Percentiles rank a stretch among this genome's conserved stretches.
Evolutionary conservation across 2,329 filamentous ascomycete genomes (phyloP).

Genomic region (Cryphonectria carpinicola): DNA sequence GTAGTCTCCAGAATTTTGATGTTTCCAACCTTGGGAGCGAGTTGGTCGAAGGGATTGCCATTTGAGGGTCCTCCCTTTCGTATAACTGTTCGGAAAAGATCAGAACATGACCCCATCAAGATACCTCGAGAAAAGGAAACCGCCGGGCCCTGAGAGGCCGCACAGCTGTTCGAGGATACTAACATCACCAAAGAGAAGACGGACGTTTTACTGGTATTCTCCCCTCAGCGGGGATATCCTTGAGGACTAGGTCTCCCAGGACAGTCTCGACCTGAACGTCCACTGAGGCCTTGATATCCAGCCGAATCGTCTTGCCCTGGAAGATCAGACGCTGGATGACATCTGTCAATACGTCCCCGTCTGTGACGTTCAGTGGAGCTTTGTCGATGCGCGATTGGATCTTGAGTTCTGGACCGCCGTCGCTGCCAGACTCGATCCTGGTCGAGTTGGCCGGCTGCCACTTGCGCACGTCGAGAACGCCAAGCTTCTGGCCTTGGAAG

Average conservation of each 20-base stretch:
- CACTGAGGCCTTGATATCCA: constrained; percentile 78
- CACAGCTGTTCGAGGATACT: constrained; percentile 37
- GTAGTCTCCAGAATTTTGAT: constrained; percentile 76
- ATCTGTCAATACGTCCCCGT: constrained; percentile 77
- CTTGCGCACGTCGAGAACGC: constrained; percentile 74
- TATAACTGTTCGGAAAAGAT: constrained; percentile 21
- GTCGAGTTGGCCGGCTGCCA: constrained; percentile 88
- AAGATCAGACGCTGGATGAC: constrained; percentile 83
- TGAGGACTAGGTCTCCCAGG: constrained; percentile 78
- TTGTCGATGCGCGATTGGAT: constrained; percentile 78
- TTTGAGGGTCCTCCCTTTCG: constrained; percentile 18
- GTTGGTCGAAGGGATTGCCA: constrained; percentile 48
- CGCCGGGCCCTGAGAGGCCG: constrained; percentile 16
- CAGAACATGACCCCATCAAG: background rate
- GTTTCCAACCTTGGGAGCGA: constrained; percentile 68
- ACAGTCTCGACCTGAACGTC: constrained; percentile 83
- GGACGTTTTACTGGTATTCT: constrained; percentile 91
- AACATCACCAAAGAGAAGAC: constrained; percentile 62
- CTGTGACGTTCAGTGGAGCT: constrained; percentile 80
- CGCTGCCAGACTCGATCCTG: constrained; percentile 58
- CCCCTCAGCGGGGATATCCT: constrained; percentile 83
- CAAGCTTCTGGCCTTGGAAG: constrained; percentile 78
- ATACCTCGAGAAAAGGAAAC: constrained; percentile 14
- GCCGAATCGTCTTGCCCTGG: constrained; percentile 66
- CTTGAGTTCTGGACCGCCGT: constrained; percentile 65